Evolutionary conservation across 2,329 filamentous ascomycete genomes (phyloP), one percentile per base, ranked within the genome.

Genomic region (Orbilia quercus): DNA sequence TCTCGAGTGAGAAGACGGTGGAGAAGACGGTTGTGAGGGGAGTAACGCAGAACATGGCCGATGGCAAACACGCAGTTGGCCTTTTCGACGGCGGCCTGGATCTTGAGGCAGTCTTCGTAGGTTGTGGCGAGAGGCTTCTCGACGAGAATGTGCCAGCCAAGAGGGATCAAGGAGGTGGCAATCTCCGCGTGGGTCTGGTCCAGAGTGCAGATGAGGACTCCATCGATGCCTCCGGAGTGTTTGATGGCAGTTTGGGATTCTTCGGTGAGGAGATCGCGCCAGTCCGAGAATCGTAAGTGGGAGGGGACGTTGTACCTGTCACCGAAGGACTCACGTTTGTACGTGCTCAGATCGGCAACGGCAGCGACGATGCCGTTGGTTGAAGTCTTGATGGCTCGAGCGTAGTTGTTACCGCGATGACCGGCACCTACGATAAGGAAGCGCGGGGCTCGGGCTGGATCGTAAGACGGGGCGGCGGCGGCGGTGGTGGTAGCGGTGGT

Each of bases 11-110:
- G 84, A 14, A 98, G 82, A 79, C 90, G 88, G 54, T 92, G 88
- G 25, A 99, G 84, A 64, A 94, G 82, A 80, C 92, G 90, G 79
- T 98, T 98, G 80, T 97, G 93, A 7, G 93, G 93, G 77, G 90
- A 96, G 81, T 98, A 98, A 36, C 94, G 86, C 66, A 99, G 83
- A 12, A 99, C 95, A 81, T 99, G 95, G 11, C 95, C 94, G 65
- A 98, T 92, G 0, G 91, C 92, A 80, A 98, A 96, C 44, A 98
- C 84, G 48, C 82, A 78, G 53, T 31, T 76, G n/a, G 70, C 48
- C 9, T 65, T 38, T 31, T 66, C 44, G 7, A 78, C 22, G 1
- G 76, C 58, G 18, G 59, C 25, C n/a, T 71, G 66, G 2, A 78
- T 76, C 31, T 70, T 65, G 36, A 96, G 82, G 79, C 92, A 97